Conservation (phyloP, 1,284 basidiomycete genomes). For the Ceratobasidium sp. region DNA sequence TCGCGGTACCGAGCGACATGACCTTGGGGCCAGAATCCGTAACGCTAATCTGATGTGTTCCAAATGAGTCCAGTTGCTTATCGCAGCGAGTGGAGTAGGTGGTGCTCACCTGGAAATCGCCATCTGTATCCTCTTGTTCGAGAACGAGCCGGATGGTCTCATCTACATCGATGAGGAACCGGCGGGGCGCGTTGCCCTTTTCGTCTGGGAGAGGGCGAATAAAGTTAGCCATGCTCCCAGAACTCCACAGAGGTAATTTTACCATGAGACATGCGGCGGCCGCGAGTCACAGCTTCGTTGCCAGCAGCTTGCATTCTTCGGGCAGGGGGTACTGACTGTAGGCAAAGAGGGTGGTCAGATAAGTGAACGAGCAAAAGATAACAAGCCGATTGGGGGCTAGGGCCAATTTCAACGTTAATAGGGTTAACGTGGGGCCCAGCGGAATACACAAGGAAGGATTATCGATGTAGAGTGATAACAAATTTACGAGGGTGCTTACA, state of each 20-base stretch:
- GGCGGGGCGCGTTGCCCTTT: conserved; percentile 58
- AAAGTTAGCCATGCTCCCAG: neutral
- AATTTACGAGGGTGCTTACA: conserved; percentile 55
- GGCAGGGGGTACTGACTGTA: conserved; percentile 23
- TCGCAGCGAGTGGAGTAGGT: neutral
- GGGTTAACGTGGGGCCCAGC: conserved; percentile 14
- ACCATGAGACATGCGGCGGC: conserved; percentile 42
- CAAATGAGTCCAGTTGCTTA: neutral
- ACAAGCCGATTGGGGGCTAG: conserved; percentile 14
- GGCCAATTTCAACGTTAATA: conserved; percentile 4
- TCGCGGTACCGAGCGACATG: conserved; percentile 93
- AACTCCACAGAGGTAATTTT: conserved; percentile 6
- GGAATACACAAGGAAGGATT: neutral
- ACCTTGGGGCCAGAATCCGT: conserved; percentile 97
- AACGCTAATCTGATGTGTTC: conserved; percentile 79
- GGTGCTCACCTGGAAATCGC: conserved; percentile 71
- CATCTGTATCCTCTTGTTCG: conserved; percentile 98
- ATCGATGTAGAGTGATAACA: conserved; percentile 34
- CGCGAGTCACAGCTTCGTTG: conserved; percentile 38
- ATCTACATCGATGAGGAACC: conserved; percentile 98
- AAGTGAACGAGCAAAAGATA: neutral
- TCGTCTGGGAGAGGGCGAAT: conserved; percentile 50
- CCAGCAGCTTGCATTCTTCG: conserved; percentile 39
- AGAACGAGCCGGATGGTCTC: conserved; percentile 96
- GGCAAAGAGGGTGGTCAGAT: neutral